These are phyloP conservation scores for Biancaea sappan DNA, from an alignment of 306 rosid species.

Conservation along the genomic window DNA sequence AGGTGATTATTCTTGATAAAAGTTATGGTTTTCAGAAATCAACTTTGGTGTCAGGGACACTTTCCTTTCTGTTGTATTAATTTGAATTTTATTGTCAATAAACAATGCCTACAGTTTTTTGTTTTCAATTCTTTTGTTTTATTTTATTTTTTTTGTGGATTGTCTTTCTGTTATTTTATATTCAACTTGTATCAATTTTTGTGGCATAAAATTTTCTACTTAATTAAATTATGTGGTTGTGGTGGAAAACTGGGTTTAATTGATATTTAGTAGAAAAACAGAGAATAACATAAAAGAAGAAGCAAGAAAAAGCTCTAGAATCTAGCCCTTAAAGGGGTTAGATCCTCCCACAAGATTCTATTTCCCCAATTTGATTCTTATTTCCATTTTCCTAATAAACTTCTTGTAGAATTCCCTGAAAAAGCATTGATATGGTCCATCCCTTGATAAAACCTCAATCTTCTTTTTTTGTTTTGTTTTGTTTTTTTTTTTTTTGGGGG, in stretches of 20 bases:
- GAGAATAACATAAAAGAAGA: background rate
- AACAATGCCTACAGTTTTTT: background rate
- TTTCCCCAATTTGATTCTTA: no score
- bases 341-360: background rate
- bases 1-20: conserved; percentile 53
- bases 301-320: background rate
- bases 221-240: background rate
- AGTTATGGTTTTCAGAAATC: conserved; percentile 15
- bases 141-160: background rate
- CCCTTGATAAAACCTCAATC: no score
- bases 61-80: background rate
- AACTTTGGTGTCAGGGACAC: conserved; percentile 25
- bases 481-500: background rate
- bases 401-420: no score
- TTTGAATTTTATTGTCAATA: background rate
- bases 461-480: no score
- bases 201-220: conserved; percentile 2
- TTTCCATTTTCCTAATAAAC: no score
- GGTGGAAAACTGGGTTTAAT: background rate
- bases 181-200: conserved; percentile 10
- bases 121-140: background rate
- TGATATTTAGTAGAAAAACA: background rate
- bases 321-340: background rate
- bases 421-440: no score
- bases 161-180: conserved; percentile 20